These are phyloP conservation scores for Aegilops sharonensis DNA, from an alignment of 176 grass and related monocot species.

Conservation along the genomic window DNA sequence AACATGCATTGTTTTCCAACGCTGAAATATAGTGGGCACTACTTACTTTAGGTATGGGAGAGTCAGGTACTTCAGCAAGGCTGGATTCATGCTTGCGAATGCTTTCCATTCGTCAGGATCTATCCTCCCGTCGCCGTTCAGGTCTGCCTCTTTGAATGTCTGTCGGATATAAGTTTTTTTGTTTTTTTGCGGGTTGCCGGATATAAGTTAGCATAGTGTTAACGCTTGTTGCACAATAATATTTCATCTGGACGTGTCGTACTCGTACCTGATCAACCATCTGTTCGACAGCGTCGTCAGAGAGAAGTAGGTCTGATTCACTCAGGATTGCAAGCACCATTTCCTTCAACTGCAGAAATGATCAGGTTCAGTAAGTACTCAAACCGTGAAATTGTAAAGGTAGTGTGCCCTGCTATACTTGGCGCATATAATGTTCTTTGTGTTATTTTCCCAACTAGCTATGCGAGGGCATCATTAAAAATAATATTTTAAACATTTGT, in stretches of 20 bases:
- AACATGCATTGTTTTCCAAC: neutral
- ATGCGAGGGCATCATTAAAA: too few species aligned
- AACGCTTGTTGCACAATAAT: neutral
- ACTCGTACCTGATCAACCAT: constrained; percentile 84
- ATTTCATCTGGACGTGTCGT: neutral
- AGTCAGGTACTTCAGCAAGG: constrained; percentile 71
- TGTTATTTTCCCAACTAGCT: too few species aligned
- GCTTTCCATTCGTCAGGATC: constrained; percentile 65
- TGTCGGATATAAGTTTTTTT: constrained; percentile 1
- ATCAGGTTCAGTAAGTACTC: neutral
- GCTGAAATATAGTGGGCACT: neutral
- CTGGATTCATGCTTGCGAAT: constrained; percentile 39
- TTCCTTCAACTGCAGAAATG: constrained; percentile 61
- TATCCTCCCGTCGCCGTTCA: constrained; percentile 61
- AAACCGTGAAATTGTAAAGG: neutral
- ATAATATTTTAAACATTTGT: too few species aligned
- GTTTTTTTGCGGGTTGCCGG: too few species aligned
- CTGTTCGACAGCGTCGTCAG: constrained; percentile 64
- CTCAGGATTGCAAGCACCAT: constrained; percentile 86
- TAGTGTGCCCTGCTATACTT: too few species aligned
- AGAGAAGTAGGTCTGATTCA: constrained; percentile 71
- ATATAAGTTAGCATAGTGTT: neutral
- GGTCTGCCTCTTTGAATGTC: constrained; percentile 71
- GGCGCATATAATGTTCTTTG: too few species aligned
- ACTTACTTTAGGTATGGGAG: constrained; percentile 79